Base-by-base conservation (phyloP, 148 eudicot genomes). In the Rhododendron ovatum region DNA sequence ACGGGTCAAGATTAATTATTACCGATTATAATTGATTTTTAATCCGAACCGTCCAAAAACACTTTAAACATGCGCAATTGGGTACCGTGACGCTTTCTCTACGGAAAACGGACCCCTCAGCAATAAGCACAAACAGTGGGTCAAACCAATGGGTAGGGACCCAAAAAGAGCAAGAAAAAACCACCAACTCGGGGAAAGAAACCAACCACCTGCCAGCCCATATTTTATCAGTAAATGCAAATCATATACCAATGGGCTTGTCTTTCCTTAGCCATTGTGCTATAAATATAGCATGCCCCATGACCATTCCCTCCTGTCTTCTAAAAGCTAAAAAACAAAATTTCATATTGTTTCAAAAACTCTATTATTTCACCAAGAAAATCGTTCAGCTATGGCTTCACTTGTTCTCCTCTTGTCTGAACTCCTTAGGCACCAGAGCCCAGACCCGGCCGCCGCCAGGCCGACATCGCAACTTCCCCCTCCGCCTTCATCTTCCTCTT, bases 401-500 rank as follows among this genome's bases (percentile, higher is more conserved):
- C 89, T 91, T 30, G 80, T 91, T 85, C 91, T 91, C 59, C 88
- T 91, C 12, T 37, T 89, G 75, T 88, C 93, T 61, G 89, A 91
- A 67, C 80, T 89, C 22, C 83, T 91, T 43, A 82, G 57, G 37
- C 90, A 88, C 76, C 88, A 90, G 26, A 75, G 71, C 41, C 17
- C 48, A 6, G 91, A 91, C 33, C 59, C 51, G 1, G 11, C 12
- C 1, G 18, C 61, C 24, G 18, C 50, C 59, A 8, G 2, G n/a
- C 67, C 67, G 10, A 9, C 1, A 2, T 61, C 28, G 65, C 67
- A 63, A 10, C 12, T 24, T 63, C 30, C 76, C 83, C 0, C 7
- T 63, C 71, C 57, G 6, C 48, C 89, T 15, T 13, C 82, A 30
- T 45, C 88, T 53, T 63, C 71, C 71, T 63, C 71, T 10, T 63